Conservation (phyloP, 2,329 filamentous ascomycete genomes). For the Colletotrichum sp. region DNA sequence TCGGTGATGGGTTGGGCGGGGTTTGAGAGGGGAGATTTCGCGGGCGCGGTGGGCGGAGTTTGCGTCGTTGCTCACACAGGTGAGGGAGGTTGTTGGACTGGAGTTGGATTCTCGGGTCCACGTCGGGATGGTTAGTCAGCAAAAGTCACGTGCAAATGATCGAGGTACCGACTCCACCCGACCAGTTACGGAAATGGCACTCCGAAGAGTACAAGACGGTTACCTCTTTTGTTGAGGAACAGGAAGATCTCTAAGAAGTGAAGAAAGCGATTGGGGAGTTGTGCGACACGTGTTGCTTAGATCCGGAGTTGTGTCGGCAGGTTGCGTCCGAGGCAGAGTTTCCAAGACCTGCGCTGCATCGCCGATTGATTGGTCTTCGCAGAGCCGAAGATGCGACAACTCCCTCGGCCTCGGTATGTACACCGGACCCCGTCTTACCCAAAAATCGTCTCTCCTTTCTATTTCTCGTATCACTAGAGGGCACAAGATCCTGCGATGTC, state of each 20-base stretch:
- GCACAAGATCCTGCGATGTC: not conserved
- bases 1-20: not conserved
- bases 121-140: conserved; percentile 9
- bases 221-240: not conserved
- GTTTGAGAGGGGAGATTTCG: not conserved
- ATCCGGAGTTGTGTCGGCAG: not conserved
- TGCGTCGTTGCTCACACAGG: conserved; percentile 10
- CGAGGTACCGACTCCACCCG: conserved; percentile 7
- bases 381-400: not conserved
- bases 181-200: not conserved
- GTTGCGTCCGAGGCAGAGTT: not conserved
- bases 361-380: not conserved
- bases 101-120: conserved; percentile 20
- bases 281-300: not conserved
- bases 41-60: conserved; percentile 11
- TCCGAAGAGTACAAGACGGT: not conserved
- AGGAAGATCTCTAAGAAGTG: not conserved
- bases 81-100: conserved; percentile 19
- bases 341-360: not conserved
- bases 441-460: not conserved
- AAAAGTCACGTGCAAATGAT: not conserved
- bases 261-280: not conserved
- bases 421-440: not conserved
- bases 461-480: not conserved
- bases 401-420: not conserved